Evolutionary conservation across 352 stramenopile genomes (phyloP).

Genomic region (Globisporangium yorkense): DNA sequence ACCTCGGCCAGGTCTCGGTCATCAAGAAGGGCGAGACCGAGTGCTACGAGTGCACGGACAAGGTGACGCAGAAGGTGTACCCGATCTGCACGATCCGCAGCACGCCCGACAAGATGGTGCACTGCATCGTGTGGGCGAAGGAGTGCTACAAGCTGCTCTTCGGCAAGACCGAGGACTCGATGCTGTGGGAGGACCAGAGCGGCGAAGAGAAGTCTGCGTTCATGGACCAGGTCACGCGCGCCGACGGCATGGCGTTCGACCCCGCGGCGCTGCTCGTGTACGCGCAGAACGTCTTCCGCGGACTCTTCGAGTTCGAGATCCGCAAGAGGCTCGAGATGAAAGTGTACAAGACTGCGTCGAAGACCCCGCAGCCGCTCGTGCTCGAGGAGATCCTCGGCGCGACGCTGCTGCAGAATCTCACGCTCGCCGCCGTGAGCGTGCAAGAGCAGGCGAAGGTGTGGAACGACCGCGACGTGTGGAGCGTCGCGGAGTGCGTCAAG

Average conservation of each 20-base stretch:
- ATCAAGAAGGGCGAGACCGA: slow-evolving; percentile 97
- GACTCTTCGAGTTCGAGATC: slow-evolving; percentile 95
- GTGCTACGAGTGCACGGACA: slow-evolving; percentile 99
- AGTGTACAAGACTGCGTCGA: slow-evolving; percentile 94
- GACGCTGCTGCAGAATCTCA: slow-evolving; percentile 34
- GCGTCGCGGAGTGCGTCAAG: slow-evolving; percentile 76
- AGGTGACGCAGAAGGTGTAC: slow-evolving; percentile 96
- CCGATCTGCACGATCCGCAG: slow-evolving; percentile 99
- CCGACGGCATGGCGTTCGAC: slow-evolving; percentile 36
- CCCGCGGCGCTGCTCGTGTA: slow-evolving; percentile 50
- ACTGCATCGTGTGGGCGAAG: slow-evolving; percentile 99
- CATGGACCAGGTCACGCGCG: slow-evolving; percentile 66
- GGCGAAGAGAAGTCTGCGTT: slow-evolving; percentile 83
- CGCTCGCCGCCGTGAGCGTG: slow-evolving; percentile 12
- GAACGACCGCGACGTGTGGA: slow-evolving; percentile 87
- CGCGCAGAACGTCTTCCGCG: slow-evolving; percentile 71
- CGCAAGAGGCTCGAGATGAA: slow-evolving; percentile 95
- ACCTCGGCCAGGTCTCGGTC: slow-evolving; percentile 96
- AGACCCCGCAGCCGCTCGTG: slow-evolving; percentile 80
- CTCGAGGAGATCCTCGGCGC: slow-evolving; percentile 48
- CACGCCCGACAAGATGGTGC: slow-evolving; percentile 98
- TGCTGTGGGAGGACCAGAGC: slow-evolving; percentile 92
- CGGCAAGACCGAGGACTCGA: slow-evolving; percentile 84
- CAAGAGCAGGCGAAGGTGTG: slow-evolving; percentile 41
- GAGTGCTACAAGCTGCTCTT: slow-evolving; percentile 89